Evolutionary conservation across 225 moss, liverwort and hornwort genomes (phyloP).

Genomic region (Climacium dendroides): DNA sequence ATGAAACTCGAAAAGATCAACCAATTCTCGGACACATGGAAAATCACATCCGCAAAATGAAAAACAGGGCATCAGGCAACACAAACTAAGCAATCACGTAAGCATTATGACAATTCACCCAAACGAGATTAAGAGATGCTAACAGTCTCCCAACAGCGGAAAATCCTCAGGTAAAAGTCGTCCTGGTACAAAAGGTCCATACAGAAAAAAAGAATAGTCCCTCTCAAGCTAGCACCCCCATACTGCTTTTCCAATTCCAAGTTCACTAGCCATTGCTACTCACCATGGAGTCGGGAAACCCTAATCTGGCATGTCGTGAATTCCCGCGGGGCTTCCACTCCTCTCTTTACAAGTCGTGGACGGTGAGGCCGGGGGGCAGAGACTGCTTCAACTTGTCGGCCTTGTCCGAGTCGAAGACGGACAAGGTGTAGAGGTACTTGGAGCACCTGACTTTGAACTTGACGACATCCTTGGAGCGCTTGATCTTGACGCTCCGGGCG

Average conservation of each 20-base stretch:
- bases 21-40: background rate
- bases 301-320: background rate
- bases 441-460: conserved; percentile 96
- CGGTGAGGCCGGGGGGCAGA: conserved; percentile 70
- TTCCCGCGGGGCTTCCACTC: background rate
- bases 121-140: background rate
- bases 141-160: background rate
- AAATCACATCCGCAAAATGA: background rate
- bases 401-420: conserved; percentile 86
- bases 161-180: background rate
- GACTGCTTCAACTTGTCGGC: conserved; percentile 99
- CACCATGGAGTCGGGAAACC: background rate
- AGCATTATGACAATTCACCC: background rate
- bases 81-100: background rate
- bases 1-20: background rate
- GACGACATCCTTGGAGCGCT: conserved; percentile 94
- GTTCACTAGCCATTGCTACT: background rate
- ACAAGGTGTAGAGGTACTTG: conserved; percentile 92
- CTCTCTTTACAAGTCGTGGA: conserved; percentile 47
- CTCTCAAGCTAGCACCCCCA: background rate
- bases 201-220: background rate
- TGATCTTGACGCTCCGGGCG: conserved; percentile 89
- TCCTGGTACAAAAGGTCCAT: background rate
- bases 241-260: background rate
- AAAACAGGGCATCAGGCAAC: background rate